Conservation (phyloP, 306 rosid species). For the Vachellia collinsii region DNA sequence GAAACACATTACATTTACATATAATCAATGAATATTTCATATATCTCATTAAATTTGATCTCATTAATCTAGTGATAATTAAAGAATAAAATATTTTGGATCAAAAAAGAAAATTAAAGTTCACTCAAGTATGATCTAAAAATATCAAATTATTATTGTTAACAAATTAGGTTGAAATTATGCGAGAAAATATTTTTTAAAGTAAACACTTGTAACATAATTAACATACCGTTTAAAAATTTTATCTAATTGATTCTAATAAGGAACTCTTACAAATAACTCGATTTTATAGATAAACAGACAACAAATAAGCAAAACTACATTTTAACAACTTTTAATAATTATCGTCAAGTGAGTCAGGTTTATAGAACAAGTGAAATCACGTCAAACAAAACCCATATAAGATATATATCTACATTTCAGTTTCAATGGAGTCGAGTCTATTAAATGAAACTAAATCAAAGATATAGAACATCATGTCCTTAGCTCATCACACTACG, state of each 20-base stretch:
- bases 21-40: neutral
- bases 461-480: neutral
- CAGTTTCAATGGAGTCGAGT: neutral
- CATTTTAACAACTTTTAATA: neutral
- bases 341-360: neutral
- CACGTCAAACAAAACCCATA: neutral
- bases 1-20: neutral
- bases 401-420: neutral
- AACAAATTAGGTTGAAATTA: neutral
- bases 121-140: neutral
- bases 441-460: neutral
- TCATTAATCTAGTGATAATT: neutral
- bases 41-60: neutral
- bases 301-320: neutral
- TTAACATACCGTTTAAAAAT: neutral
- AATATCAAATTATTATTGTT: neutral
- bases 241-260: neutral
- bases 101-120: neutral
- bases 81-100: neutral
- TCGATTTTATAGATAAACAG: neutral
- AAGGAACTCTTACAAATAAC: neutral
- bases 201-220: neutral
- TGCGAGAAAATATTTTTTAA: neutral
- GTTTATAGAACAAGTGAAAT: neutral
- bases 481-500: conserved; percentile 23